phyloP scores from a whole-genome alignment of 495 filamentous ascomycete genomes.

The Xylaria palmicola region DNA sequence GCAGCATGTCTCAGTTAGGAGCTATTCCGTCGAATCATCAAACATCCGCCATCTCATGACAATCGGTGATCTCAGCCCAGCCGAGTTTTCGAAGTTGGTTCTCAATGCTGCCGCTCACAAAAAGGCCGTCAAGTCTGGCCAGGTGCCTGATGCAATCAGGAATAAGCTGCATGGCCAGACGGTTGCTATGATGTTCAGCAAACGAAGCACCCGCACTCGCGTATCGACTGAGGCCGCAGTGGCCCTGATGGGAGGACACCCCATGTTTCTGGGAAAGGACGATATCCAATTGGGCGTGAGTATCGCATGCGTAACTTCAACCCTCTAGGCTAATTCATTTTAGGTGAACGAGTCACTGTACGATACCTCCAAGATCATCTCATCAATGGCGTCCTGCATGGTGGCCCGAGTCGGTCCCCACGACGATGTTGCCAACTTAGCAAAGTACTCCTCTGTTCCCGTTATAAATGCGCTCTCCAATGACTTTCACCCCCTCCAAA shows the following conservation, averaged over 20 bases:
- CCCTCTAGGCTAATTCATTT: constrained; percentile 8
- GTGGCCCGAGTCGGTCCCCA: constrained; percentile 87
- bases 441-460: constrained; percentile 78
- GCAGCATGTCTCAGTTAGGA: constrained; percentile 22
- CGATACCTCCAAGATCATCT: constrained; percentile 86
- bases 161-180: constrained; percentile 64
- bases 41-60: constrained; percentile 77
- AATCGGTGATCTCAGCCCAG: constrained; percentile 76
- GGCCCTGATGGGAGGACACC: constrained; percentile 78
- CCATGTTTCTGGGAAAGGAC: constrained; percentile 92
- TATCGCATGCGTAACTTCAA: background rate
- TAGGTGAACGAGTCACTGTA: constrained; percentile 85
- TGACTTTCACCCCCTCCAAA: constrained; percentile 88
- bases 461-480: constrained; percentile 94
- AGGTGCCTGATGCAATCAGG: constrained; percentile 56
- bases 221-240: constrained; percentile 90
- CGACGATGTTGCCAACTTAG: constrained; percentile 73
- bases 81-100: constrained; percentile 78
- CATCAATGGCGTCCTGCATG: constrained; percentile 87
- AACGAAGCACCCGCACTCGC: constrained; percentile 87
- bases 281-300: constrained; percentile 92
- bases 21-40: constrained; percentile 29
- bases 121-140: constrained; percentile 69
- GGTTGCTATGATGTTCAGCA: constrained; percentile 93
- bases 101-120: constrained; percentile 78